A percentile compares a stretch with the other conserved stretches of the same genome.
These are phyloP conservation scores for Arthonia radiata DNA, from an alignment of 495 filamentous ascomycete species.

Conservation along the genomic window DNA sequence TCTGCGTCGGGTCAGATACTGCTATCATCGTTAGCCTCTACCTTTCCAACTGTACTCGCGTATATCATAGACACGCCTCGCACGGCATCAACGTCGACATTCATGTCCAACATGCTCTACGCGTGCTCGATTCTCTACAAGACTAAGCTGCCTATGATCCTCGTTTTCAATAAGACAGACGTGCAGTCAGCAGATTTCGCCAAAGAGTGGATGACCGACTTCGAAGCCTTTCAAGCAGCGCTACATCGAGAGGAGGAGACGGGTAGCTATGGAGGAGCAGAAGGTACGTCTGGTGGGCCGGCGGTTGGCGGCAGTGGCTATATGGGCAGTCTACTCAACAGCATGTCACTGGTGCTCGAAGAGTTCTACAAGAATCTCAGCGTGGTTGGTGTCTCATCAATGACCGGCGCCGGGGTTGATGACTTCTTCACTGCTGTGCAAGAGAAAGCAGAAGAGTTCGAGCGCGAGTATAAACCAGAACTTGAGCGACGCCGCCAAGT, in stretches of 20 bases:
- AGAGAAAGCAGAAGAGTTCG: constrained; percentile 72
- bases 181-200: constrained; percentile 75
- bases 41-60: constrained; percentile 86
- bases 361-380: constrained; percentile 90
- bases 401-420: constrained; percentile 76
- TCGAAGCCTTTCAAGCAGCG: constrained; percentile 81
- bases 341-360: constrained; percentile 92
- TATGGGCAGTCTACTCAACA: constrained; percentile 88
- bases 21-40: constrained; percentile 74
- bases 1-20: constrained; percentile 79
- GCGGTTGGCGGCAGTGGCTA: constrained; percentile 56
- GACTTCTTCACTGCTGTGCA: constrained; percentile 79
- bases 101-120: constrained; percentile 99
- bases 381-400: constrained; percentile 77
- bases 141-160: constrained; percentile 89
- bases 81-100: constrained; percentile 74
- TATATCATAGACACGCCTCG: constrained; percentile 95
- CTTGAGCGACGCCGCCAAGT: constrained; percentile 54
- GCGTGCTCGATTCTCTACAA: constrained; percentile 97
- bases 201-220: constrained; percentile 99
- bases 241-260: constrained; percentile 52
- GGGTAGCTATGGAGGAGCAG: constrained; percentile 50
- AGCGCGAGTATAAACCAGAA: constrained; percentile 76
- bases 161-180: constrained; percentile 98
- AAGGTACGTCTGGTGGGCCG: constrained; percentile 29